Percentiles rank a stretch among this genome's conserved stretches.
phyloP scores from a whole-genome alignment of 2,329 filamentous ascomycete genomes.

The Exophiala bonariae region DNA sequence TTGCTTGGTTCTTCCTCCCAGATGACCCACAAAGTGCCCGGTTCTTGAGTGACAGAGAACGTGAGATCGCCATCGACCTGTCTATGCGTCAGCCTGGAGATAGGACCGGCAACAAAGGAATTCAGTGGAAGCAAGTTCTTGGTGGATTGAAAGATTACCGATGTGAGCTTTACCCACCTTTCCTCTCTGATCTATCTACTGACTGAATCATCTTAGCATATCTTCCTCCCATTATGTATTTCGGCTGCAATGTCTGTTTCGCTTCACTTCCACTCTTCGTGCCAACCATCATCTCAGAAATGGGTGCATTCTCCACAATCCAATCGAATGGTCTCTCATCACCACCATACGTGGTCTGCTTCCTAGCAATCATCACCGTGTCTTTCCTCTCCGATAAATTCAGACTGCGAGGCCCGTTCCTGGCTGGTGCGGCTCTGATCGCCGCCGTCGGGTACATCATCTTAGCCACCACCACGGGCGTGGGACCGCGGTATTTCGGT shows the following conservation, averaged over 20 bases:
- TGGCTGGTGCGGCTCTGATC: conserved; percentile 56
- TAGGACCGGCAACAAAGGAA: conserved; percentile 23
- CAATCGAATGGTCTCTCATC: conserved; percentile 71
- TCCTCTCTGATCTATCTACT: neutral
- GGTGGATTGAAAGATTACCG: conserved; percentile 45
- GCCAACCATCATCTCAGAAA: conserved; percentile 62
- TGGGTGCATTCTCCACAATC: conserved; percentile 65
- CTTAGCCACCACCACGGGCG: conserved; percentile 57
- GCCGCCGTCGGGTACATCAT: conserved; percentile 66
- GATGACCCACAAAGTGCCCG: conserved; percentile 45
- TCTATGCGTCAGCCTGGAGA: conserved; percentile 29
- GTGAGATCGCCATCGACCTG: conserved; percentile 27
- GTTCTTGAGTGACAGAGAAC: conserved; percentile 45
- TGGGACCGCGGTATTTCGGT: conserved; percentile 52
- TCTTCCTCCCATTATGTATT: conserved; percentile 57
- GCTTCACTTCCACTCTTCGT: conserved; percentile 66
- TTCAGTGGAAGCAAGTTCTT: conserved; percentile 51
- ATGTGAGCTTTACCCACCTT: conserved; percentile 42
- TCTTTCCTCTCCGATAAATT: conserved; percentile 65
- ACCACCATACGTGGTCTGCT: conserved; percentile 70
- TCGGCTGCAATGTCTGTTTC: conserved; percentile 65
- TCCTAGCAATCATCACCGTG: conserved; percentile 60
- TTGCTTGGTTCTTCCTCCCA: conserved; percentile 54
- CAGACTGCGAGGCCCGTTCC: conserved; percentile 63
- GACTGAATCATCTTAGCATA: conserved; percentile 15